Evolutionary conservation across 495 filamentous ascomycete genomes (phyloP).

Genomic region (Neurospora tetraspora): DNA sequence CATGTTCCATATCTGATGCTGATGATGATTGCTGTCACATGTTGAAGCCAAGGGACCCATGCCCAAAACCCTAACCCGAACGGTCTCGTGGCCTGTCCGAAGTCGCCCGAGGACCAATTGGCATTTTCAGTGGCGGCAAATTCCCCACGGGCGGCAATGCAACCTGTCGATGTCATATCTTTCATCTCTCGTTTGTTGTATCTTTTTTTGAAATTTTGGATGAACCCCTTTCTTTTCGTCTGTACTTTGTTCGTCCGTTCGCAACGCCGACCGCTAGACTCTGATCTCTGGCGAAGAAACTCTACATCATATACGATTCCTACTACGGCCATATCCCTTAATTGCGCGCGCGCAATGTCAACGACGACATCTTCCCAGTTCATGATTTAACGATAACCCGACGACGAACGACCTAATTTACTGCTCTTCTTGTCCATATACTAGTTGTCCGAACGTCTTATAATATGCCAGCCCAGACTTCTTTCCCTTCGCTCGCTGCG

Average conservation of each 20-base stretch:
- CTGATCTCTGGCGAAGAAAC: background rate
- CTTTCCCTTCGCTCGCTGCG: background rate
- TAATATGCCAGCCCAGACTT: background rate
- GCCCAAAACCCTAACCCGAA: background rate
- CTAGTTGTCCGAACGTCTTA: background rate
- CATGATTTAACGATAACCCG: background rate
- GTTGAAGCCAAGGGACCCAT: background rate
- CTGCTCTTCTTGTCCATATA: background rate
- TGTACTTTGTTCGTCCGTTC: background rate
- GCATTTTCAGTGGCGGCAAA: background rate
- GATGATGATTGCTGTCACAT: background rate
- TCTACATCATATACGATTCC: background rate
- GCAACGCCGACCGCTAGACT: background rate
- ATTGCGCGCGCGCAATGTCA: background rate
- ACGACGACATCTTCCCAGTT: background rate
- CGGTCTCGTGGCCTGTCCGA: background rate
- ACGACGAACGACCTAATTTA: background rate
- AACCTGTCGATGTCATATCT: background rate
- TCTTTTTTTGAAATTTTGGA: background rate
- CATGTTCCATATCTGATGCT: background rate
- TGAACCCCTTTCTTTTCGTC: background rate
- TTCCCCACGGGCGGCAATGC: background rate
- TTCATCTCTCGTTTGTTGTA: background rate
- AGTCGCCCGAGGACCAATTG: background rate
- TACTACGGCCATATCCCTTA: background rate